These are phyloP conservation scores for Kwoniella dendrophila DNA, from an alignment of 768 basidiomycete genomes.

Conservation along the genomic window DNA sequence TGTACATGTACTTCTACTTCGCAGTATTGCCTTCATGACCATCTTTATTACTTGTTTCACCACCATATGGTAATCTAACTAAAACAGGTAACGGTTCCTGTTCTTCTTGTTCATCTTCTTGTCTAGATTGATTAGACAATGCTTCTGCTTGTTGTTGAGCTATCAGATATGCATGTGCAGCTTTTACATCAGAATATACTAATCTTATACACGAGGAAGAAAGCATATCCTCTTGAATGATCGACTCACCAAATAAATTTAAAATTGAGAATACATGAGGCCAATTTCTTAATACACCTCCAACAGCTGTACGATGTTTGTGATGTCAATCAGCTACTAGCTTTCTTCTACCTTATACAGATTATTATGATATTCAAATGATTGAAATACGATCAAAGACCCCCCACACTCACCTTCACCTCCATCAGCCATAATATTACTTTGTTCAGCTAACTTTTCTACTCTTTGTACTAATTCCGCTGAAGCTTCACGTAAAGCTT, in stretches of 20 bases:
- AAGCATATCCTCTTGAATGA: not conserved
- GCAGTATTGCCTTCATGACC: not conserved
- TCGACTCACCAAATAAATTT: slow-evolving; percentile 54
- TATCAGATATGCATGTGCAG: no score
- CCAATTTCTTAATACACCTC: slow-evolving; percentile 56
- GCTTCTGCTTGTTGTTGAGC: slow-evolving; percentile 26
- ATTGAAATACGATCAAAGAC: not conserved
- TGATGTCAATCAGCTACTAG: slow-evolving; percentile 4
- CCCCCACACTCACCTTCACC: slow-evolving; percentile 54
- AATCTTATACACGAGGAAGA: not conserved
- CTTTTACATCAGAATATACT: no score
- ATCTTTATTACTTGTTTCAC: slow-evolving; percentile 11
- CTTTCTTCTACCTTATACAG: not conserved
- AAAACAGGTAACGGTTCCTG: slow-evolving; percentile 44
- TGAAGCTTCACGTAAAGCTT: slow-evolving; percentile 51
- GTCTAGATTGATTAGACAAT: slow-evolving; percentile 6
- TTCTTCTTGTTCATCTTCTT: slow-evolving; percentile 37
- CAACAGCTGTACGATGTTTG: slow-evolving; percentile 46
- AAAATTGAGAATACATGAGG: slow-evolving; percentile 57
- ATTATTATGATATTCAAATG: not conserved
- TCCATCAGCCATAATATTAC: slow-evolving; percentile 57
- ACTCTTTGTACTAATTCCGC: slow-evolving; percentile 47
- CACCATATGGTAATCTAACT: slow-evolving; percentile 45
- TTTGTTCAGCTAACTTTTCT: slow-evolving; percentile 55
- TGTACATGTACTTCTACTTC: not conserved